A percentile compares a stretch with the other conserved stretches of the same genome.
phyloP scores from a whole-genome alignment of 2,329 filamentous ascomycete genomes.

The Didymosphaeria variabile region DNA sequence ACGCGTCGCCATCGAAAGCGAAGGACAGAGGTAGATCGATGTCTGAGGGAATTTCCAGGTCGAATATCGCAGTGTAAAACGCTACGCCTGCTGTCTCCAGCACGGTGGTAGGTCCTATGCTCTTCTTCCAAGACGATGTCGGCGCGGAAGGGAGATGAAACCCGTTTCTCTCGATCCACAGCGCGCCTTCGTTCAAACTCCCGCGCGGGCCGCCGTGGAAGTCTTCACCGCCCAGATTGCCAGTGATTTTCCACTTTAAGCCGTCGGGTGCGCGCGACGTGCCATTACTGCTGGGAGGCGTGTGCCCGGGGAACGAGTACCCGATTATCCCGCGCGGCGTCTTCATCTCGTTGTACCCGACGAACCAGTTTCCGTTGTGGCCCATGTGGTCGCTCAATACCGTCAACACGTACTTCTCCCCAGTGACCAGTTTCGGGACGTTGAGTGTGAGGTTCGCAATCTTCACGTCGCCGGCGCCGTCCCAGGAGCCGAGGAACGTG shows the following conservation, averaged over 20 bases:
- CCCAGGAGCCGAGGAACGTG: slow-evolving; percentile 69
- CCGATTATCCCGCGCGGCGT: slow-evolving; percentile 67
- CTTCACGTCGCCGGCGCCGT: slow-evolving; percentile 59
- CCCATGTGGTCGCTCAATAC: slow-evolving; percentile 77
- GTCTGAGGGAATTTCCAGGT: slow-evolving; percentile 61
- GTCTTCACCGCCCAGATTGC: slow-evolving; percentile 70
- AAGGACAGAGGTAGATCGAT: slow-evolving; percentile 70
- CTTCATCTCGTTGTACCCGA: slow-evolving; percentile 63
- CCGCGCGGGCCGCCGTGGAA: slow-evolving; percentile 67
- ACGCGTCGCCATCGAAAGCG: slow-evolving; percentile 58
- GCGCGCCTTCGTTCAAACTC: slow-evolving; percentile 70
- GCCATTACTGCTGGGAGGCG: slow-evolving; percentile 36
- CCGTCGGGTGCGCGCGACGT: slow-evolving; percentile 36
- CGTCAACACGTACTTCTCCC: slow-evolving; percentile 69
- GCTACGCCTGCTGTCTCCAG: slow-evolving; percentile 60
- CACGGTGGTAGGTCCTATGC: slow-evolving; percentile 52
- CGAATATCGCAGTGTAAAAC: slow-evolving; percentile 65
- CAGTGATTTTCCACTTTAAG: slow-evolving; percentile 70
- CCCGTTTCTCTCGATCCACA: slow-evolving; percentile 69
- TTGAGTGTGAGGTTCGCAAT: slow-evolving; percentile 65
- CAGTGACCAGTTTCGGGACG: slow-evolving; percentile 60
- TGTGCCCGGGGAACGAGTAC: slow-evolving; percentile 61
- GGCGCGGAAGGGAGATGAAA: slow-evolving; percentile 63
- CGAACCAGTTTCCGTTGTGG: slow-evolving; percentile 69
- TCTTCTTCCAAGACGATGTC: slow-evolving; percentile 51